Base-by-base conservation (phyloP, 129 eudicot genomes). In the Arctium minus region DNA sequence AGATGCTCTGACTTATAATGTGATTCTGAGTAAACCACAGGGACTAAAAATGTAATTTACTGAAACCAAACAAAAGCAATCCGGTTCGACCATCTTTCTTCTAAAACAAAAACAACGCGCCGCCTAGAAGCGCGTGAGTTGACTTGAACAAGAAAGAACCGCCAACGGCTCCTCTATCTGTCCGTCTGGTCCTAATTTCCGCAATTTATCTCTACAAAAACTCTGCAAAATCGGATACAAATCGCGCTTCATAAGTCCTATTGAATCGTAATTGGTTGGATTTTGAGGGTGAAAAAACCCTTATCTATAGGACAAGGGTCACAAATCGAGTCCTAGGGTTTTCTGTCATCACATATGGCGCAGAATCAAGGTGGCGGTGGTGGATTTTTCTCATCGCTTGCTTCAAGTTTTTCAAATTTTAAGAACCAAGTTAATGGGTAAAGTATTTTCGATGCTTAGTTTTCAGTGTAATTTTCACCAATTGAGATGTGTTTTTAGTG, bases 351-450 rank as follows among this genome's bases (percentile, higher is more conserved):
- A 70, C 75, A 79, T 18, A 90, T 90, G 93, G 91, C 87, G 40
- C 88, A 82, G 81, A 90, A 87, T 80, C 84, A 74, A 71, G 84
- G 84, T 46, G 84, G 86, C 42, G 90, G 92, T 39, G 92, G 89
- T 32, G 89, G 89, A 11, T 91, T 91, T 83, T 91, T 91, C 76
- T 77, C 94, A 22, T 86, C 92, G 35, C 75, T 91, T 38, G 92
- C 92, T 68, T 91, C 94, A 29, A 86, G 89, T 81, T 27, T 89
- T 12, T 87, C 92, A 62, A 89, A 77, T 84, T 87, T 87, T 31
- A 84, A 78, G 92, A 62, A 67, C 81, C 83, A 86, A 80, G 94
- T 91, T 81, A 91, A 91, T 64, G 91, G 91, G 94, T 91, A 90
- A 31, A 22, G 60, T 3, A 0, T 46, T 60, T n/a, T 1, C 17